Conservation (phyloP, 1,284 basidiomycete genomes). For the Rhodofomes roseus region DNA sequence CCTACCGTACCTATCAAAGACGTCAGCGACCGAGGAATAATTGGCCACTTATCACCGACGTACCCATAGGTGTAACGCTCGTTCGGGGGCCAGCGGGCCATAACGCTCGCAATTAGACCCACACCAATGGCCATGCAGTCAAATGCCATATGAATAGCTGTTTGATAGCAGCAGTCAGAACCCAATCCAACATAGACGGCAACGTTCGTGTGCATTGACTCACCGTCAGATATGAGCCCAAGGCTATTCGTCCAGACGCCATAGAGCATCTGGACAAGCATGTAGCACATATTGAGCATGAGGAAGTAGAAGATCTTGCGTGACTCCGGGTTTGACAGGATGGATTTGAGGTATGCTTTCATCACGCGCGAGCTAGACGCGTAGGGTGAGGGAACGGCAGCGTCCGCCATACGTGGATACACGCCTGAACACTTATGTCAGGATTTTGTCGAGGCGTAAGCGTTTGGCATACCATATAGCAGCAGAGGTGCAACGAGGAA, state of each 20-base stretch:
- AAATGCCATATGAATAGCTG: slow-evolving; percentile 99
- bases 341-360: slow-evolving; percentile 80
- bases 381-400: slow-evolving; percentile 42
- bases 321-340: slow-evolving; percentile 88
- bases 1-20: slow-evolving; percentile 74
- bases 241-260: slow-evolving; percentile 98
- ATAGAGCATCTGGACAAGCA: slow-evolving; percentile 94
- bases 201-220: neutral
- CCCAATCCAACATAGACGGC: too few relatives aligned
- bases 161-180: neutral
- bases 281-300: slow-evolving; percentile 91
- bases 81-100: slow-evolving; percentile 97
- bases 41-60: slow-evolving; percentile 17
- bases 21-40: neutral
- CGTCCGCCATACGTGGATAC: slow-evolving; percentile 46
- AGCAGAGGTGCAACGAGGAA: slow-evolving; percentile 35
- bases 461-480: slow-evolving; percentile 50
- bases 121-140: slow-evolving; percentile 98
- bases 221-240: slow-evolving; percentile 95
- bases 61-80: slow-evolving; percentile 94
- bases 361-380: slow-evolving; percentile 56
- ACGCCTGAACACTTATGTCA: slow-evolving; percentile 40
- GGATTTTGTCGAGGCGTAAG: neutral
- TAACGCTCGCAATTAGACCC: slow-evolving; percentile 93
- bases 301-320: slow-evolving; percentile 97